Evolutionary conservation across 805 yeast genomes (phyloP), one percentile per base, ranked within the genome.

Genomic region (Grigorovia yakushimaensis): DNA sequence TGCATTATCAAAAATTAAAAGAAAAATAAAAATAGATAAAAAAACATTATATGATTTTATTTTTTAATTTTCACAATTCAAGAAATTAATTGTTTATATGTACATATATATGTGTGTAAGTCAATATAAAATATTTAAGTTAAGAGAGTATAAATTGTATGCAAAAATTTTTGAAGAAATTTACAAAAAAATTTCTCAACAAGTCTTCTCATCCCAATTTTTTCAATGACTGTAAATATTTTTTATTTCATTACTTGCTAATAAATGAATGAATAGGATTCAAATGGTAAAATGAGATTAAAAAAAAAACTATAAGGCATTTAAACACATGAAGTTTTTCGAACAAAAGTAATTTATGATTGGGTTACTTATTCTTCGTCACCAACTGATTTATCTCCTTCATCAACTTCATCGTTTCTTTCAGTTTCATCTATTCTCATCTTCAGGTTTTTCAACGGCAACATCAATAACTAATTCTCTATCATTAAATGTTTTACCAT

Each of bases 401-500:
- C 19, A 35, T 13, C 36, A 19, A 15, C 15, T 21, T 35, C 45
- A 35, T 19, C 21, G n/a, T 23, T 47, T 23, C 15, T 18, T 36
- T 43, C 30, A 19, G 36, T 11, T 41, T 36, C 46, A 6, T 41
- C 42, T 6, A n/a, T 9, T 38, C 5, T 5, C 30, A 30, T 41
- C 44, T 20, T 37, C 47, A 39, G 64, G 57, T 48, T 60, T 57
- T 33, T 52, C 50, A 52, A 84, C 75, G 19, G 96, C 96, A 55
- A 82, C 75, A 54, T 81, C 82, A 49, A 84, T 87, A 42, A 74
- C 68, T 49, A 88, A 68, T 44, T 71, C 72, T 63, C 85, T 77
- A 44, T 84, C 95, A 51, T 78, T 77, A 55, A 83, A 68, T 45
- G 72, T 74, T 58, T 72, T 73, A 46, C 88, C 94, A 53, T 83